Evolutionary conservation across 2,329 filamentous ascomycete species (phyloP), one percentile per base, ranked within the genome.

Genomic region (Alternaria sp.): DNA sequence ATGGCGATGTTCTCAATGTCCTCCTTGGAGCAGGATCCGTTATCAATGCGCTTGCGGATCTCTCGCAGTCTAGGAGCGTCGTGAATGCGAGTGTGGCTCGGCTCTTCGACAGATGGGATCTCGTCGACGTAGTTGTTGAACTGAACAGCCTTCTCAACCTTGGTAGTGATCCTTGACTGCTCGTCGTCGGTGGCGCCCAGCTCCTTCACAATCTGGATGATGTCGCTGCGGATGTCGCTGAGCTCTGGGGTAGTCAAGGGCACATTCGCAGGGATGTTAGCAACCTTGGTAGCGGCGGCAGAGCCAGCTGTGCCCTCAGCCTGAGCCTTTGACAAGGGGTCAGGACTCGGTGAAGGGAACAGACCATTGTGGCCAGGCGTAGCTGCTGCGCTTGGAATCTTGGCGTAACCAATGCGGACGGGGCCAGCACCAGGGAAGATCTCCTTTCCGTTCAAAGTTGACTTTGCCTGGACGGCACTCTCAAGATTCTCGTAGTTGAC

Each of bases 391-490:
- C 93, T 97, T 19, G 93, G 93, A 25, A 96, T 95, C 82, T 99
- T 99, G 36, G 96, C 96, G 81, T 97, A 99, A 74, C 97, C 97
- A 79, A 99, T 98, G 56, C 95, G 88, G 61, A 98, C 93, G 15
- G 95, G 93, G 1, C 96, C 96, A 61, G 94, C 94, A 59, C 96
- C 96, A 9, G 96, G 96, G 84, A 99, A 99, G 64, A 99, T 97
- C 80, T 99, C 96, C 81, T 97, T 97, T 74, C 93, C 93, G 74
- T 98, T 98, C 81, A 97, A 90, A 76, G 90, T 87, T 13, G 89
- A 89, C 79, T 95, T 96, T 15, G 96, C 96, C 64, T 93, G 90
- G 43, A 97, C 90, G 59, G 96, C 96, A 77, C 93, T 97, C 69
- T 98, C 94, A 28, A 96, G 83, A 62, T 89, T 90, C 81, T 98